Evolutionary conservation across 768 basidiomycete genomes (phyloP), one percentile per base, ranked within the genome.

Genomic region (Tremella fuciformis): DNA sequence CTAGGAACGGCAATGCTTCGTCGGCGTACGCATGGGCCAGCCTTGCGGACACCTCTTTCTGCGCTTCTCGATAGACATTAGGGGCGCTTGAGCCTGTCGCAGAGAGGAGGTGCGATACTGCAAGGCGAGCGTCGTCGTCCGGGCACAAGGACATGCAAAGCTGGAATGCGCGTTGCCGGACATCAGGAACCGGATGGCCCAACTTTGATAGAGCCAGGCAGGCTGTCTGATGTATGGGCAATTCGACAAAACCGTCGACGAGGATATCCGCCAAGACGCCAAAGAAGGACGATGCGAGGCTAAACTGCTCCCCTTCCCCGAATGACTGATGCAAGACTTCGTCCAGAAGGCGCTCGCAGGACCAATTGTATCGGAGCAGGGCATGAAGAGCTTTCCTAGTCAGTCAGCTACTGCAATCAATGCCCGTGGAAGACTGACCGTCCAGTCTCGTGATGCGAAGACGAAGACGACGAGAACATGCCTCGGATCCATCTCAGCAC

Each of bases 161-260:
- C 63, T 85, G 81, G 75, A 92, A 88, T 0, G 93, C 87, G 46
- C 83, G 83, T n/a, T 82, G 82, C 11, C 92, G 85, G 48, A 87
- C 84, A 18, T 80, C 78, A 8, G 81, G 62, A 21, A 83, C 80
- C 2, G 84, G 82, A 73, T 93, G 87, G 29, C 88, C 86, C 9
- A 97, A 82, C 76, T 96, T 96, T 18, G 88, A 86, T 18, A 96
- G 78, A 1, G 87, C 88, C 13, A 94, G 80, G 67, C 86, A 90
- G 21, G 84, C 82, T 13, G 84, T 79, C 70, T 94, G 90, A 22
- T 85, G 80, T 69, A 91, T 88, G 3, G 82, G 82, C 87, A 89
- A 49, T 81, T 80, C 68, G 85, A 87, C 24, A 72, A 75, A 41
- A 49, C 70, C 21, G 19, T 80, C 81, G 71, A 83, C 82, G 21